phyloP scores from a whole-genome alignment of 495 filamentous ascomycete genomes.

The Tuber microsphaerosporum region DNA sequence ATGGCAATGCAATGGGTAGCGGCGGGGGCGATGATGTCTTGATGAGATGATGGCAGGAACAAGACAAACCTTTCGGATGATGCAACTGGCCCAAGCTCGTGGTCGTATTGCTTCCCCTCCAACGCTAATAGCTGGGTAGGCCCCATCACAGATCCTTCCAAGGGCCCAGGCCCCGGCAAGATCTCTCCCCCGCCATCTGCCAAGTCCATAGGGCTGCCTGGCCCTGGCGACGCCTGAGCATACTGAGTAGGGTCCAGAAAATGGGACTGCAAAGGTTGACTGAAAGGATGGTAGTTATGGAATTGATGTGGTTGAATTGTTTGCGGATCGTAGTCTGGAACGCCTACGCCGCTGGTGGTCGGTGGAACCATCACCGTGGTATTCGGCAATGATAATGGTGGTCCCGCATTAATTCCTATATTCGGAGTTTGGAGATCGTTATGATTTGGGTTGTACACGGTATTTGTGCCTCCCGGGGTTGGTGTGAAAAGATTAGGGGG shows the following conservation, averaged over 20 bases:
- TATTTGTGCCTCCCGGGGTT: conserved; percentile 75
- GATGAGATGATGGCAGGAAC: neutral
- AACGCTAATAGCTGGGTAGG: conserved; percentile 46
- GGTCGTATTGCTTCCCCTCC: conserved; percentile 49
- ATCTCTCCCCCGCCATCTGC: conserved; percentile 65
- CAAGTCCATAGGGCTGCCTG: conserved; percentile 58
- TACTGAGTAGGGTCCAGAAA: conserved; percentile 44
- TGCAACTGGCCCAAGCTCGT: conserved; percentile 50
- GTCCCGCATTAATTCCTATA: conserved; percentile 66
- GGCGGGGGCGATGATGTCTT: neutral
- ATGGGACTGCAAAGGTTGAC: conserved; percentile 49
- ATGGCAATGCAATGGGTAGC: neutral
- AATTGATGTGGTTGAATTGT: conserved; percentile 61
- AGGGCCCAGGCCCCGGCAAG: conserved; percentile 63
- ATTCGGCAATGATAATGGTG: conserved; percentile 71
- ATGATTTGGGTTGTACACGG: conserved; percentile 72
- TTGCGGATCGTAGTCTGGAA: conserved; percentile 46
- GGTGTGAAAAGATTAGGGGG: conserved; percentile 80
- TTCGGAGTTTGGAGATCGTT: conserved; percentile 87
- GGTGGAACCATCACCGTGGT: conserved; percentile 49
- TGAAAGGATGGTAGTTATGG: conserved; percentile 66
- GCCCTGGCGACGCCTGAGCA: conserved; percentile 54
- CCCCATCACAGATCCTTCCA: conserved; percentile 57
- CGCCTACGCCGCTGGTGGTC: conserved; percentile 51
- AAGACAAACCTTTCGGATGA: conserved; percentile 45